Percentiles rank a stretch among this genome's conserved stretches.
Conservation (phyloP, 2,329 filamentous ascomycete genomes). For the Paraconiothyrium brasiliense region DNA sequence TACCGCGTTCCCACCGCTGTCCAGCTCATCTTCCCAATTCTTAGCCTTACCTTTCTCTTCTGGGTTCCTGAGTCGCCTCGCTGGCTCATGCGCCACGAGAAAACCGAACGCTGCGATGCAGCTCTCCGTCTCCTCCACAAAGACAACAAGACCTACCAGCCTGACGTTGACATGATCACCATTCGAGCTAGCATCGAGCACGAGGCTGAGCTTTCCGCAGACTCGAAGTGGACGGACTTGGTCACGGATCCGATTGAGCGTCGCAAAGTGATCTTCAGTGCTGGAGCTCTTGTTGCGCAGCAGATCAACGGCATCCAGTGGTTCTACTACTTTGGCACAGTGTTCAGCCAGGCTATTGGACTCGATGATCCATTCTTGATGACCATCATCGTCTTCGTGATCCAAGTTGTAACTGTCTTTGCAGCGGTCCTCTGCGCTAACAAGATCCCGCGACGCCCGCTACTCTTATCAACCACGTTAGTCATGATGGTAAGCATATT, state of each 20-base stretch:
- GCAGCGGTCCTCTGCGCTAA: constrained; percentile 54
- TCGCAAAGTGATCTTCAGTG: constrained; percentile 57
- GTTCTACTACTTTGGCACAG: constrained; percentile 57
- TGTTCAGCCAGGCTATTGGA: constrained; percentile 57
- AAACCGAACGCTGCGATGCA: constrained; percentile 49
- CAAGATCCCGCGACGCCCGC: constrained; percentile 51
- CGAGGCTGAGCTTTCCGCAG: constrained; percentile 6
- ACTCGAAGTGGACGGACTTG: constrained; percentile 52
- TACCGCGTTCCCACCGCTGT: constrained; percentile 58
- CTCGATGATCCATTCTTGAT: constrained; percentile 55
- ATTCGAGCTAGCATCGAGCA: constrained; percentile 5
- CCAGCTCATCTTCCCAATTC: constrained; percentile 63
- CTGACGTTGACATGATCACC: constrained; percentile 17
- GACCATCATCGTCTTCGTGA: constrained; percentile 54
- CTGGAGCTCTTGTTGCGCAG: constrained; percentile 57
- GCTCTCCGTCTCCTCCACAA: constrained; percentile 48
- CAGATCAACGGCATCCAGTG: constrained; percentile 62
- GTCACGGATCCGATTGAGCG: constrained; percentile 57
- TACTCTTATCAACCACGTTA: constrained; percentile 51
- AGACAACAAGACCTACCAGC: constrained; percentile 41
- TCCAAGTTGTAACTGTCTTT: constrained; percentile 56
- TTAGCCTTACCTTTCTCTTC: constrained; percentile 59
- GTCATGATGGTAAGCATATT: constrained; percentile 55
- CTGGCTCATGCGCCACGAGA: constrained; percentile 59
- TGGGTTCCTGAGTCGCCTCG: constrained; percentile 50